These are phyloP conservation scores for Maudiozyma pseudohumilis DNA, from an alignment of 805 yeast species.

Conservation along the genomic window DNA sequence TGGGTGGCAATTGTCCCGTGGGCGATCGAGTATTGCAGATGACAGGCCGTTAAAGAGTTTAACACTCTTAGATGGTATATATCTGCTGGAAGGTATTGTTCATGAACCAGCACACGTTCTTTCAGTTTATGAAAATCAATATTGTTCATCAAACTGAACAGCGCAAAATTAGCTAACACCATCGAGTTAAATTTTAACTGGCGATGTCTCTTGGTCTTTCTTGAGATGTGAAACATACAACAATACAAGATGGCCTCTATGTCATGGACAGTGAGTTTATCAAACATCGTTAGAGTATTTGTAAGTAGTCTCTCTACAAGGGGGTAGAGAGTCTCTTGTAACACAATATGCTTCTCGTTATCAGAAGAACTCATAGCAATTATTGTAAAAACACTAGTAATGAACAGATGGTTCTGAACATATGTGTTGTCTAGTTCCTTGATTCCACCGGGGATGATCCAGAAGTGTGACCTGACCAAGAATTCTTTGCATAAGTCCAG, in stretches of 20 bases:
- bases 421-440: conserved; percentile 37
- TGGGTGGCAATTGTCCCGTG: conserved; percentile 31
- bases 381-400: conserved; percentile 43
- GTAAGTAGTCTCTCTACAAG: conserved; percentile 43
- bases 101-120: conserved; percentile 26
- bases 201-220: conserved; percentile 37
- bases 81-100: conserved; percentile 31
- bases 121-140: conserved; percentile 37
- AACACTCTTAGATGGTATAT: conserved; percentile 45
- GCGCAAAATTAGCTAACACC: conserved; percentile 42
- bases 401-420: conserved; percentile 43
- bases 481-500: conserved; percentile 38
- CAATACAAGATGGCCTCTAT: conserved; percentile 50
- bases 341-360: conserved; percentile 37
- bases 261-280: conserved; percentile 49
- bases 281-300: conserved; percentile 38
- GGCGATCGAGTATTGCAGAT: conserved; percentile 42
- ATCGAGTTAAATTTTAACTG: conserved; percentile 46
- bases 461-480: conserved; percentile 44
- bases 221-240: conserved; percentile 43
- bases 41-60: conserved; percentile 43
- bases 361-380: conserved; percentile 50
- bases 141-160: conserved; percentile 39
- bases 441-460: conserved; percentile 57
- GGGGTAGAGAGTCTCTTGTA: conserved; percentile 38